phyloP scores from a whole-genome alignment of 2,329 filamentous ascomycete genomes.

The Phoma herbarum region DNA sequence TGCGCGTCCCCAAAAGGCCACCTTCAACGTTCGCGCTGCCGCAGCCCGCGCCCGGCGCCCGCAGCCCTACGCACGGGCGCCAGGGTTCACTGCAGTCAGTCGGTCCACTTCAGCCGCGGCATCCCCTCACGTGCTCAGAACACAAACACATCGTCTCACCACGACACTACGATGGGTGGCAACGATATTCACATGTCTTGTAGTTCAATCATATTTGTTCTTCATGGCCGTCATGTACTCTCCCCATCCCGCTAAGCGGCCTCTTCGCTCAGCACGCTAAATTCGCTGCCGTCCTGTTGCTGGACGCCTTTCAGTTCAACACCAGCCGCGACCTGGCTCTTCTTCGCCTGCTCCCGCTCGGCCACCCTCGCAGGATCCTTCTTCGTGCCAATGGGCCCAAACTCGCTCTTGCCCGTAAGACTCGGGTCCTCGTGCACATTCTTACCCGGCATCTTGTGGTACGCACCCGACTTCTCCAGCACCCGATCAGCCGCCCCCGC shows the following conservation, averaged over 20 bases:
- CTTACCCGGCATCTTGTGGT: slow-evolving; percentile 61
- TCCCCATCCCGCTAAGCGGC: no score
- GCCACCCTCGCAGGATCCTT: slow-evolving; percentile 65
- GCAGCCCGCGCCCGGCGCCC: no score
- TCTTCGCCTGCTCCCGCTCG: slow-evolving; percentile 49
- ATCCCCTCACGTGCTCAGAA: slow-evolving; percentile 13
- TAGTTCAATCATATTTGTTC: no score
- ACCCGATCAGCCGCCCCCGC: slow-evolving; percentile 44
- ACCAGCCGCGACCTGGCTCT: slow-evolving; percentile 43
- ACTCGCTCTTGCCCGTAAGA: slow-evolving; percentile 33
- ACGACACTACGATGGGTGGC: no score
- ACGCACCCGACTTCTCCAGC: slow-evolving; percentile 36
- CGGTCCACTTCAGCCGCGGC: no score
- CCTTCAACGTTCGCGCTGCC: slow-evolving; percentile 38
- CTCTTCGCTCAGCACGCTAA: slow-evolving; percentile 30
- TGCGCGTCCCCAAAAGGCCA: slow-evolving; percentile 45
- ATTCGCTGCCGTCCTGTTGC: slow-evolving; percentile 34
- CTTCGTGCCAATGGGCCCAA: slow-evolving; percentile 60
- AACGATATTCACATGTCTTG: no score
- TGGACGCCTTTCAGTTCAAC: slow-evolving; percentile 33
- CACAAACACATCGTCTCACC: no score
- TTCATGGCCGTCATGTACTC: no score
- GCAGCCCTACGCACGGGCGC: no score
- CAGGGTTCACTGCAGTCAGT: no score
- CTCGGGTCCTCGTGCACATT: slow-evolving; percentile 59